Base-by-base conservation (phyloP, 2,329 filamentous ascomycete species). In the Botryosphaeria dothidea region DNA sequence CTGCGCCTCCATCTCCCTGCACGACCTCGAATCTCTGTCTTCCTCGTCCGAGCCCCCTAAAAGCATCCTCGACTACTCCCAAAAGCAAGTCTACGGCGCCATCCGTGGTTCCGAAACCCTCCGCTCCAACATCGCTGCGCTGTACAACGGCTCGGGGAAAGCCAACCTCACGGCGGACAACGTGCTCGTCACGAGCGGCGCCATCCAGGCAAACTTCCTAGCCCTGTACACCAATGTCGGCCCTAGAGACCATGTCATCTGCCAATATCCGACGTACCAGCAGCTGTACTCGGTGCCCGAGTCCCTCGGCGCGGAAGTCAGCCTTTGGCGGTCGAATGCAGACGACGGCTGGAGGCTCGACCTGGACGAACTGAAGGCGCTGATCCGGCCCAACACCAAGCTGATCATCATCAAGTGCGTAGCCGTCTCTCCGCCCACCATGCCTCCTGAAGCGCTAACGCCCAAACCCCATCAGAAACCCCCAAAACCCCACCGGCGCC, bases 191-290 rank as follows among this genome's bases (percentile, higher is more conserved):
- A 92, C 91, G 0, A 86, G 90, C 34, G 92, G 93, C 9, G 92
- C 92, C 17, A 96, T 96, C 58, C 84, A 87, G 4, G 92, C 92
- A n/a, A 96, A 96, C 73, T 92, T 92, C 70, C 79, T 95, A n/a
- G 80, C 88, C 2, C 84, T 95, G 7, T 93, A 93, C 75, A 83
- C 89, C 1, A 81, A 95, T 6, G 74, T 95, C 2, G 86, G 86
- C 0, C 86, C 88, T 0, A 90, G 88, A 0, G 92, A 96, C 72
- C 92, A 96, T 82, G 90, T 94, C 49, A 85, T 96, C 66, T 95
- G 91, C 72, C 90, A 95, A 65, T 92, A 93, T 73, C 92, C 93
- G 13, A 93, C 92, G 0, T 96, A 95, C 72, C 91, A 95, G 74
- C 92, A 95, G 71, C 83, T 96, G 1, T 95, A 94, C 73, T 82